These are phyloP conservation scores for Calamus simplicifolius DNA, from an alignment of 176 grass and related monocot species.

Conservation along the genomic window DNA sequence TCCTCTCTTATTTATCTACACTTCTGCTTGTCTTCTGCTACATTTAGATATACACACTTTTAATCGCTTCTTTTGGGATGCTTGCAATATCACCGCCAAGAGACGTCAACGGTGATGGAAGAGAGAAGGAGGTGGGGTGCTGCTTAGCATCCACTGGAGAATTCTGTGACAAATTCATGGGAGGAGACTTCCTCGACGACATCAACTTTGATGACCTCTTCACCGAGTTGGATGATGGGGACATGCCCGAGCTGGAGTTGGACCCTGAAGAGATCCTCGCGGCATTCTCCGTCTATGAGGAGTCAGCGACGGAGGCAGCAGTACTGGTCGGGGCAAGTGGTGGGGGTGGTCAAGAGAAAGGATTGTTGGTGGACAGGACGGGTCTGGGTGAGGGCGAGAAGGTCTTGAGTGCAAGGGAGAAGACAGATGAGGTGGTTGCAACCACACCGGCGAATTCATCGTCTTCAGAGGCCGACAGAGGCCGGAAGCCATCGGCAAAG, in stretches of 20 bases:
- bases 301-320: background rate
- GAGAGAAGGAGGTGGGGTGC: background rate
- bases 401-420: constrained; percentile 14
- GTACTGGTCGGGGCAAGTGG: background rate
- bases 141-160: no score
- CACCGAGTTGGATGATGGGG: constrained; percentile 51
- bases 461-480: constrained; percentile 30
- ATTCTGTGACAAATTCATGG: constrained; percentile 4
- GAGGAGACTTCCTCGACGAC: constrained; percentile 56
- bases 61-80: constrained; percentile 33
- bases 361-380: background rate
- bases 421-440: constrained; percentile 9
- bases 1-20: no score
- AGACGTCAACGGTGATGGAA: constrained; percentile 31
- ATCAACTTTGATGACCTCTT: constrained; percentile 83
- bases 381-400: constrained; percentile 14
- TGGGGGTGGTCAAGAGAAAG: constrained; percentile 6
- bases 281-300: constrained; percentile 29
- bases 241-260: constrained; percentile 78
- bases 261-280: constrained; percentile 76
- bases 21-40: no score
- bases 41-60: background rate
- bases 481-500: constrained; percentile 38
- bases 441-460: constrained; percentile 22
- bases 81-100: constrained; percentile 58